phyloP scores from a whole-genome alignment of 768 basidiomycete genomes.

The Exsudoporus frostii region DNA sequence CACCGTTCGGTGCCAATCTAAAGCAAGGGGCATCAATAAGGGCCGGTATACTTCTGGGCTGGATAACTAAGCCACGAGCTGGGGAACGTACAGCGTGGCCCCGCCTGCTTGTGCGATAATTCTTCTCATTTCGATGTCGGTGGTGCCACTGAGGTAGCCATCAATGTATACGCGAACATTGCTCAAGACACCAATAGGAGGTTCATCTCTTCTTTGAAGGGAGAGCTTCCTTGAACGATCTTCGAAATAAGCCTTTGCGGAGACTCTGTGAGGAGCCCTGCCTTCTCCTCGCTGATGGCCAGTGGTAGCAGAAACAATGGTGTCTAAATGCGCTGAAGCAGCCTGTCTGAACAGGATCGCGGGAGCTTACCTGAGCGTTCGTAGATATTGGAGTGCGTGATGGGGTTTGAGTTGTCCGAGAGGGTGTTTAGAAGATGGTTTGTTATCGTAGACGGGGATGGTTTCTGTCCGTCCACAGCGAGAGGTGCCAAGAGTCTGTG shows the following conservation, averaged over 20 bases:
- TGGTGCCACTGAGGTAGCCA: conserved; percentile 67
- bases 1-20: conserved; percentile 56
- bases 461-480: conserved; percentile 29
- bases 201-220: conserved; percentile 22
- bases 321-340: conserved; percentile 38
- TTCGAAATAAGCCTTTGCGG: conserved; percentile 37
- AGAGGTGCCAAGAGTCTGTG: conserved; percentile 31
- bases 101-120: conserved; percentile 68
- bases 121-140: conserved; percentile 77
- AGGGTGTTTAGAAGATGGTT: conserved; percentile 61
- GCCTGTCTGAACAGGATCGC: neutral
- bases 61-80: neutral
- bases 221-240: conserved; percentile 47
- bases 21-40: neutral
- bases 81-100: conserved; percentile 49
- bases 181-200: conserved; percentile 30
- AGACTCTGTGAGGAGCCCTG: conserved; percentile 22
- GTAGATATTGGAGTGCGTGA: conserved; percentile 67
- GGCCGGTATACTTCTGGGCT: neutral
- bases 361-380: conserved; percentile 53
- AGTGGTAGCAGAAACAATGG: conserved; percentile 58
- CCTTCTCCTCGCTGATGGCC: conserved; percentile 67
- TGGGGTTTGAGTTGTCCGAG: conserved; percentile 65
- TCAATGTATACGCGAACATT: conserved; percentile 63
- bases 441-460: conserved; percentile 47